Base-by-base conservation (phyloP, 2,329 filamentous ascomycete species). In the Aspergillus nomiae region DNA sequence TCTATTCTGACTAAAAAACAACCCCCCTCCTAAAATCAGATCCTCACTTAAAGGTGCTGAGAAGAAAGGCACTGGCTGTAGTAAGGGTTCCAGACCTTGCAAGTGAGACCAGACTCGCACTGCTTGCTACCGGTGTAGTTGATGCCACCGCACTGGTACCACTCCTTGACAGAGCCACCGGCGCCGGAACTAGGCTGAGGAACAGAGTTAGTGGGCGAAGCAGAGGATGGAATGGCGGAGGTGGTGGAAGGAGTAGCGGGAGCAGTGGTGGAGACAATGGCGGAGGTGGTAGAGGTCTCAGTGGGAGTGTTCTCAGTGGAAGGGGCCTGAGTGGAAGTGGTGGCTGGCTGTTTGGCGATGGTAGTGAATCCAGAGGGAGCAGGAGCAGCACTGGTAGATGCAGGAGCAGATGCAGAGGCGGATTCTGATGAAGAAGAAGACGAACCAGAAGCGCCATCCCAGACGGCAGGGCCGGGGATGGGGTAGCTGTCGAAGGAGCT, bases 71-170 rank as follows among this genome's bases (percentile, higher is more conserved):
- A 70, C 65, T 70, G 68, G 63, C 62, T 60, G 63, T 70, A 70
- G 65, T 64, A 70, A 38, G 63, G 62, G 67, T 70, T 70, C 63
- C 62, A 69, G 59, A 67, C 21, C 61, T 67, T 64, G 67, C 68
- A 70, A 30, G 57, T 55, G 11, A 67, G 59, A n/a, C 67, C 67
- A 14, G 34, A 34, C 21, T 63, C 68, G 24, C 68, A 70, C 43
- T 51, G 32, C 7, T 57, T 59, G 36, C 62, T n/a, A 7, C 65
- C 65, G 28, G 59, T 58, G 63, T 59, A 63, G 63, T 59, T 61
- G 12, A 65, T 30, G 10, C 68, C 68, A 54, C 68, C 68, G 61
- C 68, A 70, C 48, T 59, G 68, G 56, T 63, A n/a, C 32, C 46
- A 70, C 26, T 59, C 32, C 59, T 66, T 63, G 54, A 56, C 59